Evolutionary conservation across 768 basidiomycete species (phyloP), one percentile per base, ranked within the genome.

Genomic region (Kwoniella sp.): DNA sequence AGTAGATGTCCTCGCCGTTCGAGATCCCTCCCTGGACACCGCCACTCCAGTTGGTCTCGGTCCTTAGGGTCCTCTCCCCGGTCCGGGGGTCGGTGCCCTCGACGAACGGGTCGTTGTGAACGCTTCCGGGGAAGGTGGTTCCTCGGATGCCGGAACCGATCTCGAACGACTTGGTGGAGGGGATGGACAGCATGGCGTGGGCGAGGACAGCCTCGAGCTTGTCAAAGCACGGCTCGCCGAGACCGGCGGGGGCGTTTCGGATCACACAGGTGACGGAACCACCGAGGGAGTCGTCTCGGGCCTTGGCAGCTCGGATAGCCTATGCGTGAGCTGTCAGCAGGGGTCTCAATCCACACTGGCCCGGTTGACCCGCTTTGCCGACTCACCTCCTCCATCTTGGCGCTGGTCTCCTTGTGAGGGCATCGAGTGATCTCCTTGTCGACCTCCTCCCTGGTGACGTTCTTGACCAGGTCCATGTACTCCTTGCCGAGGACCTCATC

Each of bases 151-250:
- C 95, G 26, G 89, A 93, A 33, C 95, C 95, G 59, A 98, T 84
- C 77, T 99, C 95, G 74, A 99, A 98, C 5, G 84, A 90, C 71
- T 99, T 99, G 48, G 95, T 98, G 15, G 95, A 93, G 23, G 95
- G 95, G 69, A 99, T 95, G 48, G 91, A 95, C 46, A 99, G 82
- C 93, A 99, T 98, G 7, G 95, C 95, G 71, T 98, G 95, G 11
- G 82, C 93, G 55, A 99, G 84, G 57, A 82, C 82, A 17, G 95
- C 95, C 76, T 95, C 93, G 73, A 98, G 86, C 76, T 98, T 98
- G 81, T 99, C 92, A 75, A 99, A 98, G 44, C 89, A 87, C 46
- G 95, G 95, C 75, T 98, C 95, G 43, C 95, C 95, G 25, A 98
- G 82, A 7, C 95, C 95, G 17, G 85, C 77, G 39, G 95, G 95